Evolutionary conservation across 306 rosid genomes (phyloP).

Genomic region (Medicago lupulina): DNA sequence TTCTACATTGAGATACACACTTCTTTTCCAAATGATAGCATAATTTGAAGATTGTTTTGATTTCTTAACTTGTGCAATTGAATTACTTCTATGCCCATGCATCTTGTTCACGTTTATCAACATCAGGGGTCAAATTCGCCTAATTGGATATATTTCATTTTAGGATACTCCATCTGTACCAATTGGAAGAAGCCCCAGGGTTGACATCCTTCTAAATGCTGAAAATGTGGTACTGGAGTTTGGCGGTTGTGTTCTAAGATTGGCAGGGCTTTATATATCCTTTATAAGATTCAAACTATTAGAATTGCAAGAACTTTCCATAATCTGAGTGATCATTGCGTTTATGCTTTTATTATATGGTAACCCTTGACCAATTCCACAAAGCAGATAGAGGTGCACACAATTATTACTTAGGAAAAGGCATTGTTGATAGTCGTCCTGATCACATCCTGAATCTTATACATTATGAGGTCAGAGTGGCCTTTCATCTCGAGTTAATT

Average conservation of each 20-base stretch:
- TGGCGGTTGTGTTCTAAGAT: constrained; percentile 85
- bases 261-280: constrained; percentile 99
- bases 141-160: background rate
- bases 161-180: constrained; percentile 88
- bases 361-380: constrained; percentile 72
- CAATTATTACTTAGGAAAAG: constrained; percentile 80
- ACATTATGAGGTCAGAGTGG: constrained; percentile 78
- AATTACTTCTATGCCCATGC: background rate
- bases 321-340: constrained; percentile 19
- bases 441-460: constrained; percentile 91
- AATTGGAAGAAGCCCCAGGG: constrained; percentile 80
- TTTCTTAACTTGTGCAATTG: constrained; percentile 15
- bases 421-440: constrained; percentile 72
- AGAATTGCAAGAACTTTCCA: constrained; percentile 3
- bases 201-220: constrained; percentile 75
- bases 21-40: constrained; percentile 18
- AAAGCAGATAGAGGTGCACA: constrained; percentile 96
- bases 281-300: constrained; percentile 46
- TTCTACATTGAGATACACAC: constrained; percentile 1
- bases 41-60: constrained; percentile 23
- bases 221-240: constrained; percentile 75
- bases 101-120: background rate
- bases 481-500: constrained; percentile 35
- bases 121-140: no score
- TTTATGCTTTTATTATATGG: constrained; percentile 32